Conservation (phyloP, 2,329 filamentous ascomycete species). For the Aureobasidium melanogenum region DNA sequence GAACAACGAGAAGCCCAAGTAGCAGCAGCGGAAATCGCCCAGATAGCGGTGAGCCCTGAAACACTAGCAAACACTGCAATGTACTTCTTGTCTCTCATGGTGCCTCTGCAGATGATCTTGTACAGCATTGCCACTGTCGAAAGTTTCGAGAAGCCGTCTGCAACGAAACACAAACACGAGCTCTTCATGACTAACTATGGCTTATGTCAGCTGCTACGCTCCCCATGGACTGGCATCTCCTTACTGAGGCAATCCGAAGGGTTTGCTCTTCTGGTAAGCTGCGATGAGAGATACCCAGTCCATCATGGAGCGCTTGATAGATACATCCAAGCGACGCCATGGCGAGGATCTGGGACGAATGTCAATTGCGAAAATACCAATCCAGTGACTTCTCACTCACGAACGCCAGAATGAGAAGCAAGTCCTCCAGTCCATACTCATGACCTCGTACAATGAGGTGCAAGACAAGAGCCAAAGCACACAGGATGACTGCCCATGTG, state of each 20-base stretch:
- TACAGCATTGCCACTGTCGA: neutral
- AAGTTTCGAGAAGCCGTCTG: neutral
- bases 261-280: neutral
- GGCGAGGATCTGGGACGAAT: neutral
- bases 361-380: neutral
- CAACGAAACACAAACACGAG: neutral
- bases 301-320: neutral
- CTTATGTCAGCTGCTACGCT: neutral
- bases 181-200: neutral
- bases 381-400: neutral
- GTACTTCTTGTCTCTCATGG: neutral
- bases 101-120: neutral
- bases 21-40: neutral
- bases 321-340: neutral
- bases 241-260: neutral
- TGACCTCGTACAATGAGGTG: neutral
- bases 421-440: neutral
- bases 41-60: neutral
- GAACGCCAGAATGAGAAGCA: neutral
- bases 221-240: neutral
- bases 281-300: neutral
- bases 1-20: neutral
- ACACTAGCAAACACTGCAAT: neutral
- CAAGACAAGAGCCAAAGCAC: neutral
- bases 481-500: neutral